Conservation (phyloP, 495 filamentous ascomycete genomes). For the Aspergillus bertholletiae region DNA sequence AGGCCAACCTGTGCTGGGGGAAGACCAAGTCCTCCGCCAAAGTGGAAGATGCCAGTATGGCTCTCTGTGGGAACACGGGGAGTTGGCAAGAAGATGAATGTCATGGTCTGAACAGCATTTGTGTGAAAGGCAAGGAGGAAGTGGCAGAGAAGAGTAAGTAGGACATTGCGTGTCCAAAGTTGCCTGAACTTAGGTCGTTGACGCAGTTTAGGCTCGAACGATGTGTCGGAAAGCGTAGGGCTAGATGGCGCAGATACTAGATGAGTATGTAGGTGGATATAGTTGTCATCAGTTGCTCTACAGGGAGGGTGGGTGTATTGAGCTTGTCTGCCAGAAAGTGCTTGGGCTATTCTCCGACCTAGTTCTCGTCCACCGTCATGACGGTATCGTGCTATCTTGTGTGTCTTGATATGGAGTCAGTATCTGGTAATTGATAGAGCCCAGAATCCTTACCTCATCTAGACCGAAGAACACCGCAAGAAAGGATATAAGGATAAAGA, state of each 20-base stretch:
- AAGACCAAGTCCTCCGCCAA: constrained; percentile 70
- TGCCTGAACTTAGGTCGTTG: constrained; percentile 48
- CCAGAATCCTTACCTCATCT: constrained; percentile 57
- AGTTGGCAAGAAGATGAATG: constrained; percentile 68
- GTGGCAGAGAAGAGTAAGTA: constrained; percentile 59
- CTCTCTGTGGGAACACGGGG: constrained; percentile 50
- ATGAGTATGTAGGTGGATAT: too few relatives aligned
- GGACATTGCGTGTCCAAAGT: constrained; percentile 61
- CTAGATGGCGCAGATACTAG: constrained; percentile 30
- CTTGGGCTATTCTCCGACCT: constrained; percentile 37
- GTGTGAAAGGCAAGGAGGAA: constrained; percentile 68
- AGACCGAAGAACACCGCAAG: constrained; percentile 53
- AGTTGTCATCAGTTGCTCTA: constrained; percentile 17
- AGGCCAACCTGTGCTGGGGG: constrained; percentile 64
- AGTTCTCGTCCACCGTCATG: constrained; percentile 49
- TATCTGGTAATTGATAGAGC: too few relatives aligned
- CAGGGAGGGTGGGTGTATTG: constrained; percentile 27
- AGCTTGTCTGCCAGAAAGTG: constrained; percentile 23
- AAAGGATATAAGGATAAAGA: constrained; percentile 48
- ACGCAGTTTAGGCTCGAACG: constrained; percentile 13
- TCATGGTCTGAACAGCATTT: constrained; percentile 70
- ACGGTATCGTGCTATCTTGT: constrained; percentile 39
- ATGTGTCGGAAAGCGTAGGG: constrained; percentile 17
- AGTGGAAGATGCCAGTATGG: constrained; percentile 54
- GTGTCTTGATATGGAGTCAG: constrained; percentile 50